Percentiles rank a stretch among this genome's conserved stretches.
These are phyloP conservation scores for Komagataella phaffii DNA, from an alignment of 805 yeast genomes.

Conservation along the genomic window DNA sequence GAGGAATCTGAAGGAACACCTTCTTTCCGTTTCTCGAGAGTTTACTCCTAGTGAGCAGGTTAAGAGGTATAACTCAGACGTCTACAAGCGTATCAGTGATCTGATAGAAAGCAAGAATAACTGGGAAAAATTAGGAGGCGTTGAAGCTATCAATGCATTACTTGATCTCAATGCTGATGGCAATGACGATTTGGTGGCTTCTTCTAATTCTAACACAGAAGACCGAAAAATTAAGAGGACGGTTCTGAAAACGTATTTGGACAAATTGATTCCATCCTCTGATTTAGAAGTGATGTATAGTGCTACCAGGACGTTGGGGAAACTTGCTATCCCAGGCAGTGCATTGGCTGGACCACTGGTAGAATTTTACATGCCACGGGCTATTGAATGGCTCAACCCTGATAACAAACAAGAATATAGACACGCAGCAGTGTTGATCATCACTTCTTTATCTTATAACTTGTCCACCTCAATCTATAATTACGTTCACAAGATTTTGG, in stretches of 20 bases:
- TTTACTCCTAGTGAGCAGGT: constrained; percentile 64
- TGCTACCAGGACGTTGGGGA: constrained; percentile 82
- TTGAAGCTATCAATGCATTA: constrained; percentile 78
- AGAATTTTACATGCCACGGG: constrained; percentile 79
- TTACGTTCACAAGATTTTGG: constrained; percentile 65
- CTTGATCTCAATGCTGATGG: constrained; percentile 53
- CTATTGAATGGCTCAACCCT: constrained; percentile 84
- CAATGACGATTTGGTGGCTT: background rate
- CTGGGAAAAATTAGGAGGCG: constrained; percentile 74
- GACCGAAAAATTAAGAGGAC: constrained; percentile 84
- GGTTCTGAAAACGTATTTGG: constrained; percentile 77
- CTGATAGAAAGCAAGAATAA: constrained; percentile 64
- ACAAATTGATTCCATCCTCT: constrained; percentile 67
- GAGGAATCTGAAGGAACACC: constrained; percentile 51
- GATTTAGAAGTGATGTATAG: constrained; percentile 77
- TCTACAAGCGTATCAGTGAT: constrained; percentile 80
- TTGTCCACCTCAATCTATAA: constrained; percentile 76
- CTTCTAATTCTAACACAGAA: constrained; percentile 18
- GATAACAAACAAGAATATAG: constrained; percentile 77
- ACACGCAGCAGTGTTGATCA: constrained; percentile 81
- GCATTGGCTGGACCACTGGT: constrained; percentile 85
- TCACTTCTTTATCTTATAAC: constrained; percentile 72
- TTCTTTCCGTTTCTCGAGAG: constrained; percentile 67
- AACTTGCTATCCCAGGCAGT: constrained; percentile 81
- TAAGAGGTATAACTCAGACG: constrained; percentile 68